A percentile compares a stretch with the other conserved stretches of the same genome.
Conservation (phyloP, 768 basidiomycete species). For the Collybia sordida region DNA sequence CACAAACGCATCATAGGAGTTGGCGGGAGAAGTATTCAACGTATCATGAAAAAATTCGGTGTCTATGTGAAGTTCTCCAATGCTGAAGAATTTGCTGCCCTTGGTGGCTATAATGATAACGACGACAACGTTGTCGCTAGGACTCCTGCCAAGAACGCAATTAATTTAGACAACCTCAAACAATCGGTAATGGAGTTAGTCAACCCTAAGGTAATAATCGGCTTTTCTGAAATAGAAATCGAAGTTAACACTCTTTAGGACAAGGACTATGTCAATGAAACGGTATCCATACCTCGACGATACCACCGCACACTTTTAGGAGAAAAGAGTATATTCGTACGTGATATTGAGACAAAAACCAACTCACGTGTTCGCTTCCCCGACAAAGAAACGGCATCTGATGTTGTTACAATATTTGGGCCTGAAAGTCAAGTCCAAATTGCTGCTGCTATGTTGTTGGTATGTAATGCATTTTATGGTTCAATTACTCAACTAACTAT, state of each 20-base stretch:
- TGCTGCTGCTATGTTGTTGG: conserved; percentile 92
- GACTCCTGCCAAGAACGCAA: conserved; percentile 96
- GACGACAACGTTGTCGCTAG: conserved; percentile 99
- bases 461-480: conserved; percentile 33
- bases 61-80: conserved; percentile 99
- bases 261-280: conserved; percentile 95
- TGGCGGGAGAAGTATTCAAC: conserved; percentile 95
- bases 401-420: conserved; percentile 94
- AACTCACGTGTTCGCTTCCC: conserved; percentile 92
- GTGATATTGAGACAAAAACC: conserved; percentile 95
- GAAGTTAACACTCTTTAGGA: conserved; percentile 50
- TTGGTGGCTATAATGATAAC: conserved; percentile 95
- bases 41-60: conserved; percentile 99
- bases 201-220: conserved; percentile 74
- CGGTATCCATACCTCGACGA: conserved; percentile 87
- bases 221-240: too few species aligned
- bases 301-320: conserved; percentile 95
- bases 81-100: conserved; percentile 92
- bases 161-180: conserved; percentile 92
- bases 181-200: conserved; percentile 97
- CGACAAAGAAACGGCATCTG: conserved; percentile 91
- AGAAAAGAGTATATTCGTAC: conserved; percentile 96
- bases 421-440: conserved; percentile 97
- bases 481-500: conserved; percentile 6
- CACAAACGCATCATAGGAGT: conserved; percentile 99